Base-by-base conservation (phyloP, 2,329 filamentous ascomycete genomes). In the Pseudogymnoascus sp. region DNA sequence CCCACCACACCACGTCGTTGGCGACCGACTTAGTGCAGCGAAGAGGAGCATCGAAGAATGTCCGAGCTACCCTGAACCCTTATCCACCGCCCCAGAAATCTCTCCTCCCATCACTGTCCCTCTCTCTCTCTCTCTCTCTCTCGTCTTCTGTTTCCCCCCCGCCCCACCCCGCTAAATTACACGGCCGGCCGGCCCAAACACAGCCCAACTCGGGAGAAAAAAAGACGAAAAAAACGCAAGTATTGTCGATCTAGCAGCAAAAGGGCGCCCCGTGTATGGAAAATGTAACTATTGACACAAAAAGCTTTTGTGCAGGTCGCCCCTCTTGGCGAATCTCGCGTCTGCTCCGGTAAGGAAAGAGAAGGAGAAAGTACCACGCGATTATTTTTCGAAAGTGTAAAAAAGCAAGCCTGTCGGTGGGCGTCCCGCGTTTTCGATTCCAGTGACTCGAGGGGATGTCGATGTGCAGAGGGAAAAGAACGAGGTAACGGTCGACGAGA, bases 221-320 rank as follows among this genome's bases (percentile, higher is more conserved):
- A 31, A 9, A 28, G 19, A 50, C 10, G 44, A 33, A 62, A 28
- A 62, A 33, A n/a, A n/a, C n/a, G n/a, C 36, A 21, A 62, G 57
- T 50, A 31, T 47, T 47, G 60, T 62, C 60, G 23, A 62, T 42
- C 44, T 44, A 62, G 26, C 60, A 47, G 42, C 60, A 42, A 60
- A 60, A 38, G 36, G 50, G 38, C 44, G 60, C 38, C 38, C 38
- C 44, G 38, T 28, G 28, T 47, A 44, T 47, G 44, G 50, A 68
- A 71, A 64, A 17, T 47, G 63, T n/a, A 67, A 68, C 62, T 73
- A 70, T 70, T 71, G 66, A 71, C 70, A 73, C 71, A 72, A 69
- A 72, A 69, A 67, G 67, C 68, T 71, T 73, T 72, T 72, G 65
- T 65, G 26, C 62, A 40, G 47, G 35, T 68, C 57, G 40, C 68